phyloP scores from a whole-genome alignment of 1,284 basidiomycete genomes.

The Sanguinoderma infundibulare region DNA sequence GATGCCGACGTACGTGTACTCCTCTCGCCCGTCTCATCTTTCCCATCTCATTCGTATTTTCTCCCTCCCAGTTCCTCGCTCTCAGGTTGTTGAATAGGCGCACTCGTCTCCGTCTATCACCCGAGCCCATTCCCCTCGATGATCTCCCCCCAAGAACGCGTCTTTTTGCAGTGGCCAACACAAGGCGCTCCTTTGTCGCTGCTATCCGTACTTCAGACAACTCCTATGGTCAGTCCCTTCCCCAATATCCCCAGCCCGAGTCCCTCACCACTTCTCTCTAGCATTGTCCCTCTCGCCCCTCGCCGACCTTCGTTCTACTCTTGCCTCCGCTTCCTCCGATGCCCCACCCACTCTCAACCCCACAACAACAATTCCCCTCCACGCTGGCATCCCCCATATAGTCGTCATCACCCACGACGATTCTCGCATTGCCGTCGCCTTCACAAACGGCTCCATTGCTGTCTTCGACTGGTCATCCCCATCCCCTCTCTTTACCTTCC shows the following conservation, averaged over 20 bases:
- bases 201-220: constrained; percentile 43
- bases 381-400: constrained; percentile 48
- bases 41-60: neutral
- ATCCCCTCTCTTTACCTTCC: constrained; percentile 52
- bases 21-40: neutral
- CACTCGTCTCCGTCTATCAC: constrained; percentile 62
- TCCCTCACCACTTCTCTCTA: constrained; percentile 31
- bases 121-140: constrained; percentile 48
- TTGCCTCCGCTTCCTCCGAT: constrained; percentile 44
- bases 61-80: constrained; percentile 46
- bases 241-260: neutral
- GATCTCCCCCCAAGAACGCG: constrained; percentile 42
- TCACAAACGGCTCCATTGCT: constrained; percentile 58
- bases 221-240: constrained; percentile 38
- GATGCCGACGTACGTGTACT: constrained; percentile 49
- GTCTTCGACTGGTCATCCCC: constrained; percentile 58
- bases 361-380: constrained; percentile 50
- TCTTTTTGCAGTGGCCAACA: constrained; percentile 62
- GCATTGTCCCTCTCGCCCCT: constrained; percentile 63
- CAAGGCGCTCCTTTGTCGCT: constrained; percentile 69
- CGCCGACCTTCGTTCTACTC: constrained; percentile 54
- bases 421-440: constrained; percentile 60
- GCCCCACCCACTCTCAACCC: constrained; percentile 47
- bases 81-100: constrained; percentile 61
- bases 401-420: constrained; percentile 62